phyloP scores from a whole-genome alignment of 345 rosid species.

The Populus ilicifolia region DNA sequence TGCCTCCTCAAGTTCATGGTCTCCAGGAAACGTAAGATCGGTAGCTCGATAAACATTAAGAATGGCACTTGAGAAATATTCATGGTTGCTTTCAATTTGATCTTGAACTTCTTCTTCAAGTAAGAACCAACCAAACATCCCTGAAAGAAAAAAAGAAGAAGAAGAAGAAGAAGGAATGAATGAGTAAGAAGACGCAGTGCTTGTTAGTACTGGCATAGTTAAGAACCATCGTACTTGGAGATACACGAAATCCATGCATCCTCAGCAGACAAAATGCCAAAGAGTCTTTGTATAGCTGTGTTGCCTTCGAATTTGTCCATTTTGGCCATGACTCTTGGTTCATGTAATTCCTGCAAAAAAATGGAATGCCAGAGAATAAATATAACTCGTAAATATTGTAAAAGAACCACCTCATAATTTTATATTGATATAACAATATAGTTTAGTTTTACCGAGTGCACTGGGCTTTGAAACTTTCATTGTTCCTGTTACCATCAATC shows the following conservation, averaged over 20 bases:
- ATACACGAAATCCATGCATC: slow-evolving; percentile 43
- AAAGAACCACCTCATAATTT: no score
- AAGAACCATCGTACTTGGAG: slow-evolving; percentile 39
- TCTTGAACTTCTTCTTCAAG: slow-evolving; percentile 28
- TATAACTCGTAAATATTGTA: not conserved
- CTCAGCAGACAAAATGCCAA: slow-evolving; percentile 56
- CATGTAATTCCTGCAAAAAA: slow-evolving; percentile 30
- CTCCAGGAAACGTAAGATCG: slow-evolving; percentile 54
- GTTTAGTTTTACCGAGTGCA: no score
- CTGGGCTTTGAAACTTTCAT: no score
- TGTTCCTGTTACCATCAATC: no score
- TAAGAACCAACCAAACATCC: slow-evolving; percentile 58
- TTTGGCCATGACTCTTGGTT: slow-evolving; percentile 5
- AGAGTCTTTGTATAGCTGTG: slow-evolving; percentile 46
- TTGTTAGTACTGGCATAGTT: not conserved
- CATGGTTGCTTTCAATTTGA: slow-evolving; percentile 26
- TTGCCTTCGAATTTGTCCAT: slow-evolving; percentile 4
- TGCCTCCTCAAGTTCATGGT: slow-evolving; percentile 46
- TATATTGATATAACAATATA: no score
- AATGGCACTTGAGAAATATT: slow-evolving; percentile 32
- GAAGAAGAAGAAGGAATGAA: not conserved
- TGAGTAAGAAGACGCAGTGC: not conserved
- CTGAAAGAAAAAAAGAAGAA: slow-evolving; percentile 28
- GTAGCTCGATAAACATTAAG: slow-evolving; percentile 55
- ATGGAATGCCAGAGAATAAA: not conserved